Evolutionary conservation across 2,329 filamentous ascomycete genomes (phyloP).

Genomic region (Ilyonectria robusta): DNA sequence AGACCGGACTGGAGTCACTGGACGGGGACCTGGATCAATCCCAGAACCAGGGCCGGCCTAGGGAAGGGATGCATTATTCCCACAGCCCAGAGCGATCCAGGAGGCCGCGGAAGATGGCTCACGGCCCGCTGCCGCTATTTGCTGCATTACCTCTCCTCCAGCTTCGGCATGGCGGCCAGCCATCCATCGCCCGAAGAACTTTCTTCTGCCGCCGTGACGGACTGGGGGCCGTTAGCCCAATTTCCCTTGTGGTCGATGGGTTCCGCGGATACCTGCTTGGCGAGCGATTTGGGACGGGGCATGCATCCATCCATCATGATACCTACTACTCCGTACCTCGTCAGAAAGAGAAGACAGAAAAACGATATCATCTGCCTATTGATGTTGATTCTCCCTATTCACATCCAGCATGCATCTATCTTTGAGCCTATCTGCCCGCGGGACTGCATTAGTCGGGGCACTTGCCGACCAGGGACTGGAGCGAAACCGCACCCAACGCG

Average conservation of each 20-base stretch:
- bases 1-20: too few species aligned
- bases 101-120: background rate
- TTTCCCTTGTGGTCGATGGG: background rate
- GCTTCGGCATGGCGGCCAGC: background rate
- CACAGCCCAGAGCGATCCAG: too few species aligned
- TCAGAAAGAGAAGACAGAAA: too few species aligned
- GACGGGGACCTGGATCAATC: too few species aligned
- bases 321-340: too few species aligned
- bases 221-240: background rate
- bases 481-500: background rate
- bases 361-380: background rate
- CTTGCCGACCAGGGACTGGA: constrained; percentile 1
- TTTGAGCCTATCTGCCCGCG: background rate
- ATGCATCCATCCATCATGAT: too few species aligned
- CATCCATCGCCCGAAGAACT: background rate
- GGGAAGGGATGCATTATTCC: too few species aligned
- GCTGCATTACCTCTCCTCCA: background rate
- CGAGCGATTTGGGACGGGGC: background rate
- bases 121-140: background rate
- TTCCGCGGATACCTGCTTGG: constrained; percentile 12
- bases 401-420: background rate
- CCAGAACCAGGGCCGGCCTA: too few species aligned
- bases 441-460: background rate
- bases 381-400: background rate
- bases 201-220: background rate